Evolutionary conservation across 495 filamentous ascomycete genomes (phyloP), one percentile per base, ranked within the genome.

Genomic region (Amniculicola lignicola): DNA sequence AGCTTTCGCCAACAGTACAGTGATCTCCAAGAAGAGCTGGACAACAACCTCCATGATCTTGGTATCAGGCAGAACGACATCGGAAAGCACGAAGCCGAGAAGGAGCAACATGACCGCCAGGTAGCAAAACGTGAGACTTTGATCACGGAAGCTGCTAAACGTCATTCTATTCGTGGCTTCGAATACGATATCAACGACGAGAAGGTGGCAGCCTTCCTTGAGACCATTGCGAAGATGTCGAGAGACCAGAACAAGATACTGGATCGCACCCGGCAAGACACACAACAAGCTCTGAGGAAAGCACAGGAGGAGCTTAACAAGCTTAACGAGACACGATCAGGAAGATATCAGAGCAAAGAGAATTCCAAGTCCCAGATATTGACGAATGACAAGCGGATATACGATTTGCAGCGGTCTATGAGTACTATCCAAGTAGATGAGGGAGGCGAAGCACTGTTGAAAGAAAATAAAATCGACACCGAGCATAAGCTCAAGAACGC

Each of bases 91-190:
- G 82, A 93, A 69, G 90, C 91, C 6, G 83, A 96, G 67, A 88
- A 90, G 68, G 83, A 85, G 63, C 86, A 85, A 57, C 90, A 92
- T 62, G 89, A 96, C 65, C 81, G 82, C 10, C 86, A 95, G 44
- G 63, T 95, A 4, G 73, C 79, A 56, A 70, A 78, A 21, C 84
- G 92, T 22, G 77, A 84, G 54, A 74, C 72, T 1, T 78, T 94
- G 69, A 83, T 96, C 53, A 88, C 81, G 58, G 85, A 94, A 10
- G 80, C 87, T 37, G 87, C 90, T 15, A 78, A 83, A 23, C 75
- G 73, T n/a, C 89, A 96, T 67, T 85, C 82, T 51, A 86, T 97
- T 50, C 83, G 87, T 18, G 91, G 90, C 0, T 92, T 88, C 62
- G 88, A 95, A 47, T 79, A 79, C 9, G 82, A 90, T 33, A 70